phyloP scores from a whole-genome alignment of 169 alveolate genomes.

The Perkinsus olseni region DNA sequence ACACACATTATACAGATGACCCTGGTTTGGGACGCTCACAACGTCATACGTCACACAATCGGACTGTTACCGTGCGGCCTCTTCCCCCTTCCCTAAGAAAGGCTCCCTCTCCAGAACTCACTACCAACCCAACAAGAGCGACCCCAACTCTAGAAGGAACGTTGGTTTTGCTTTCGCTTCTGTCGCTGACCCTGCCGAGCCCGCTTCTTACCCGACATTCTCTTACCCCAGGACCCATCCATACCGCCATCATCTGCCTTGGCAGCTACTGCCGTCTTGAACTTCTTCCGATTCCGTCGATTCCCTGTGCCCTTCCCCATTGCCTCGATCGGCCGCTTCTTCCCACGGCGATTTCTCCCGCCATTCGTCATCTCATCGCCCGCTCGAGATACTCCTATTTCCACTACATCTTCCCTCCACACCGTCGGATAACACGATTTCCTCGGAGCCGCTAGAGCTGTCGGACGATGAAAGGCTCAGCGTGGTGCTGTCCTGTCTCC shows the following conservation, averaged over 20 bases:
- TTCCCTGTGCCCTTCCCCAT: too few relatives aligned
- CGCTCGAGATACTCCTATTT: not conserved
- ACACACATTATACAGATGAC: too few relatives aligned
- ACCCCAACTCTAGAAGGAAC: not conserved
- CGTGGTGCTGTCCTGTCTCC: not conserved
- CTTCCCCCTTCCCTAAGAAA: too few relatives aligned
- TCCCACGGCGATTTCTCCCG: not conserved
- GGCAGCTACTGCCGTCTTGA: not conserved
- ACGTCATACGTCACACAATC: too few relatives aligned
- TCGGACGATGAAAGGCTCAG: not conserved
- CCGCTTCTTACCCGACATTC: not conserved
- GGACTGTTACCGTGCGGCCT: too few relatives aligned
- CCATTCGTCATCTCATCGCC: not conserved
- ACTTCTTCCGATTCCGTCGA: not conserved
- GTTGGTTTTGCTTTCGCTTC: not conserved
- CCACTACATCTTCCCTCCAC: not conserved
- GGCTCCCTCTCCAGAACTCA: too few relatives aligned
- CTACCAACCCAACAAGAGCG: too few relatives aligned
- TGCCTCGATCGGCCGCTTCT: not conserved
- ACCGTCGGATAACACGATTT: not conserved
- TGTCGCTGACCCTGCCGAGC: not conserved
- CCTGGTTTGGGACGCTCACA: too few relatives aligned
- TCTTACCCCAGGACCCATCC: too few relatives aligned
- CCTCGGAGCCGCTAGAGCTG: not conserved
- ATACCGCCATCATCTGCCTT: too few relatives aligned